Evolutionary conservation across 176 grass and related monocot genomes (phyloP), one percentile per base, ranked within the genome.

Genomic region (Pharus latifolius): DNA sequence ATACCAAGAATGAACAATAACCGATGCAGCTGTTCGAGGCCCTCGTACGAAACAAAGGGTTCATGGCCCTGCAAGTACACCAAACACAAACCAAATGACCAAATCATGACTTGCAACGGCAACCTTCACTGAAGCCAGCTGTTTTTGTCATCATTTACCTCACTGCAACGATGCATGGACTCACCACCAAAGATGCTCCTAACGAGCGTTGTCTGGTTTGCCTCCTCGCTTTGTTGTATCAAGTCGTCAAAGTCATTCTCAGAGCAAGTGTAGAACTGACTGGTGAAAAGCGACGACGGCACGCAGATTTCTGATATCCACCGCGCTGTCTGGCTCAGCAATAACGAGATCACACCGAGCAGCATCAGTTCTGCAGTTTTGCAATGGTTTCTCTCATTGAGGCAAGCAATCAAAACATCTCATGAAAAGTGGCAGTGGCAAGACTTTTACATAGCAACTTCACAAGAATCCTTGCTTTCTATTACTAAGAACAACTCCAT

Each of bases 1-100:
- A 90, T 90, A 65, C 94, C 89, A 80, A 93, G 89, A 80, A 98
- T 89, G 68, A 98, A 97, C 9, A 98, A 33, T 54, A 98, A 90
- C 19, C 86, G 77, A 65, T 98, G 89, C 61, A 98, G 80, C 56
- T 98, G 89, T 63, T 90, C 89, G 31, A 98, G 90, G 44, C 94
- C 94, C 68, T 98, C 83, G 2, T 92, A 79, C 16, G 94, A 88
- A 57, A 98, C 94, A 78, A 98, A 98, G 52, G 89, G 86, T 65
- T 98, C 94, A 80, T 93, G 87, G 52, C 86, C 94, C 94, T 98
- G 82, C 51, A 78, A 60, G 13, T 27, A 53, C 46, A 46, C 26
- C 60, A 33, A 62, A 42, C 13, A 46, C 13, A 41, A 70, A 12
- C 8, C 26, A 3, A 34, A 37, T 61, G 42, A 72, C 0, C 7